Base-by-base conservation (phyloP, 352 stramenopile species). In the Phytophthora citricola region DNA sequence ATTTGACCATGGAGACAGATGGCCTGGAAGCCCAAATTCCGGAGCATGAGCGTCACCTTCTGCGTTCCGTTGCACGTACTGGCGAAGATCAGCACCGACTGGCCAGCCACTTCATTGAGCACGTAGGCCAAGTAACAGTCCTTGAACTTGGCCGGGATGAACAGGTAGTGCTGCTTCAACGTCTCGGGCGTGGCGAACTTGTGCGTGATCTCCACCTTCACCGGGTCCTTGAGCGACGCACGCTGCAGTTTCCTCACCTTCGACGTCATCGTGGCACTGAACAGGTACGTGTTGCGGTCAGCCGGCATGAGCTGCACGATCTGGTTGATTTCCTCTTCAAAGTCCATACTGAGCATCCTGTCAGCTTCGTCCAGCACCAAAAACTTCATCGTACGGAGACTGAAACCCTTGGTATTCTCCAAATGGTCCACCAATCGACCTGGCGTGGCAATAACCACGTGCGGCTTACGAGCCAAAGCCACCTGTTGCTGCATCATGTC, bases 141-240 rank as follows among this genome's bases (percentile, higher is more conserved):
- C 89, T 99, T 99, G 88, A 99, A 99, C 72, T 99, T 99, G 40
- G 97, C 97, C 14, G 98, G 97, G 51, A 99, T 98, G 79, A 99
- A 99, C 1, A 99, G 64, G 71, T 99, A 99, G 81, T 98, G 93
- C 81, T 99, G 98, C 63, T 98, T 87, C 11, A 99, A 86, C 59
- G 97, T 98, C 70, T 98, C 97, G 7, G 97, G 97, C 12, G 97
- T 99, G 58, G 98, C 92, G 62, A 99, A 99, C 73, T 99, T 99
- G 65, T 97, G 97, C 10, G 92, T 98, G 40, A 99, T 97, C 74
- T 99, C 95, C 31, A 99, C 89, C 78, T 98, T 97, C 39, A 98
- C 92, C 3, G 98, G 98, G 81, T 99, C 91, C 34, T 93, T 89
- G 24, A 99, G 90, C 59, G 92, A 99, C 20, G 97, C 97, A 22